phyloP scores from a whole-genome alignment of 2,329 filamentous ascomycete genomes.

The Verticillium isaacii region DNA sequence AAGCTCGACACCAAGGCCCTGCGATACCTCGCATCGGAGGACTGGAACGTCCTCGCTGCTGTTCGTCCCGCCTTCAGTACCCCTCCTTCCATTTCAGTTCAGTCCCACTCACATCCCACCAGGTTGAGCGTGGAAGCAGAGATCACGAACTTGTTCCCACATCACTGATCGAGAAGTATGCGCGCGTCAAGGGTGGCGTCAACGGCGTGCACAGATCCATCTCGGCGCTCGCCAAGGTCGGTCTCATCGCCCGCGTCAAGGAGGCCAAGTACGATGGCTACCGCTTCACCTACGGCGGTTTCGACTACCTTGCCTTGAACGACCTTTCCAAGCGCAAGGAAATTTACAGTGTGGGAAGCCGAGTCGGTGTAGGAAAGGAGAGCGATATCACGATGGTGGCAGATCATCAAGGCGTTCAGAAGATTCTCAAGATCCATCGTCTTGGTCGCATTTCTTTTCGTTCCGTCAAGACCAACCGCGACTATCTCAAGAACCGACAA shows the following conservation, averaged over 20 bases:
- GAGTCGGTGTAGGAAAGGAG: slow-evolving; percentile 95
- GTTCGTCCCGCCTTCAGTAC: slow-evolving; percentile 47
- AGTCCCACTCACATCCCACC: slow-evolving; percentile 28
- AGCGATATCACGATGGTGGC: slow-evolving; percentile 96
- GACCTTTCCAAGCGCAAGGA: slow-evolving; percentile 74
- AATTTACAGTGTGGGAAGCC: slow-evolving; percentile 88
- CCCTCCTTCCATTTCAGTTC: slow-evolving; percentile 10
- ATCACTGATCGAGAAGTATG: slow-evolving; percentile 76
- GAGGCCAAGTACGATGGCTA: slow-evolving; percentile 98
- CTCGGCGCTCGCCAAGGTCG: slow-evolving; percentile 84
- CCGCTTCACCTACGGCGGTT: slow-evolving; percentile 89
- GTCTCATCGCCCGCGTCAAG: slow-evolving; percentile 86
- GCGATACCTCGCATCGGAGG: slow-evolving; percentile 85
- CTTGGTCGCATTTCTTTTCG: slow-evolving; percentile 95
- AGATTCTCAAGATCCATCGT: slow-evolving; percentile 91
- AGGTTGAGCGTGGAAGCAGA: slow-evolving; percentile 91
- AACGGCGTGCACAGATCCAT: slow-evolving; percentile 82
- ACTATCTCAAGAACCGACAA: slow-evolving; percentile 79
- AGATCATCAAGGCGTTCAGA: slow-evolving; percentile 68
- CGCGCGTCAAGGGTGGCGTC: slow-evolving; percentile 72
- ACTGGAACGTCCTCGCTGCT: slow-evolving; percentile 92
- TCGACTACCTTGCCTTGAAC: slow-evolving; percentile 96
- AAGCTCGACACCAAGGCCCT: slow-evolving; percentile 92
- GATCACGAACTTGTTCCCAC: slow-evolving; percentile 98
- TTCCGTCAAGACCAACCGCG: slow-evolving; percentile 90